A percentile compares a stretch with the other conserved stretches of the same genome.
These are phyloP conservation scores for Suillus sp. DNA, from an alignment of 768 basidiomycete genomes.

Conservation along the genomic window DNA sequence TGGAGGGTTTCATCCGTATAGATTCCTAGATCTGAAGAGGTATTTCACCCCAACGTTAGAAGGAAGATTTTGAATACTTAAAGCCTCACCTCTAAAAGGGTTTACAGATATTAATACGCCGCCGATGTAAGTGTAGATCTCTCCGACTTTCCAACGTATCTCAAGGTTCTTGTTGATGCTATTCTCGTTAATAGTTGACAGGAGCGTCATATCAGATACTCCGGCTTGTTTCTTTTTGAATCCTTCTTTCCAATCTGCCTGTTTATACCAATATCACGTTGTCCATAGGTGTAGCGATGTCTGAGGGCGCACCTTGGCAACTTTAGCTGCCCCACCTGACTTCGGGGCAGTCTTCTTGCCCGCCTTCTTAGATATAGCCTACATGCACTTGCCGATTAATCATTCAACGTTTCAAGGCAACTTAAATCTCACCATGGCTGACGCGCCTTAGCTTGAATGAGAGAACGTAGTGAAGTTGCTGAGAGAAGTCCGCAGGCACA, in stretches of 20 bases:
- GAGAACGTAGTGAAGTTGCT: constrained; percentile 1
- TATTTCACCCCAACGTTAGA: constrained; percentile 16
- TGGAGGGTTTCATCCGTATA: constrained; percentile 89
- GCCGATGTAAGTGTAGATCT: constrained; percentile 99
- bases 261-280: constrained; percentile 15
- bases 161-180: constrained; percentile 97
- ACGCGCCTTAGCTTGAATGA: constrained; percentile 3
- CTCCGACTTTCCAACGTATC: constrained; percentile 91
- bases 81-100: constrained; percentile 80
- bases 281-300: constrained; percentile 5
- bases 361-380: constrained; percentile 91
- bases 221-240: constrained; percentile 99
- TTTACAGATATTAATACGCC: constrained; percentile 98
- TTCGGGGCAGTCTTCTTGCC: constrained; percentile 76
- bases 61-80: not conserved
- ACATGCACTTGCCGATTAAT: constrained; percentile 9
- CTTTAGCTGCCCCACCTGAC: constrained; percentile 61
- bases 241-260: constrained; percentile 99
- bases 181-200: constrained; percentile 97
- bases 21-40: constrained; percentile 85
- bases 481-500: constrained; percentile 8
- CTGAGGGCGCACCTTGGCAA: constrained; percentile 67
- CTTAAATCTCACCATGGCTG: constrained; percentile 8
- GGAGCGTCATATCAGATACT: constrained; percentile 97
- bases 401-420: not conserved